Percentiles rank a stretch among this genome's conserved stretches.
Evolutionary conservation across 257 asterid genomes (phyloP).

Genomic region (Ehretia macrophylla): DNA sequence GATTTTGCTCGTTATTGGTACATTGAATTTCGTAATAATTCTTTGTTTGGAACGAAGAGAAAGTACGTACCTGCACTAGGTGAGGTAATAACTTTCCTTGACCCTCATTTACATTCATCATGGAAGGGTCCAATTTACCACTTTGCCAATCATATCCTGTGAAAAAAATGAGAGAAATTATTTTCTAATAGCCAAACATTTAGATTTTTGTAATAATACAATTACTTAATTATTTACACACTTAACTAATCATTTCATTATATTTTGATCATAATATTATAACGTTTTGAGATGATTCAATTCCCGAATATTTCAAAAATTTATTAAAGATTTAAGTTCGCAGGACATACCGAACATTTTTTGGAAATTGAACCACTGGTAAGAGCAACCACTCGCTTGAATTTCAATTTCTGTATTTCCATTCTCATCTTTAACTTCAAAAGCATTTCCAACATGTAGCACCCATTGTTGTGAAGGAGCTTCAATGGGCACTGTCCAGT

Average conservation of each 20-base stretch:
- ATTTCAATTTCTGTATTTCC: conserved; percentile 58
- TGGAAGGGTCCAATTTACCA: conserved; percentile 81
- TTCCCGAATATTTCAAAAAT: too few species aligned
- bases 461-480: conserved; percentile 93
- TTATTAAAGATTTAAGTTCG: too few species aligned
- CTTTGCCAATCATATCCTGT: conserved; percentile 94
- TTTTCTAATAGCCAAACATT: not conserved
- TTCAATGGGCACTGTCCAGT: conserved; percentile 89
- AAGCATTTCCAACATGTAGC: conserved; percentile 89
- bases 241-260: too few species aligned
- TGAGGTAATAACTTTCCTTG: conserved; percentile 71
- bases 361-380: conserved; percentile 94
- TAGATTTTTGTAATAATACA: too few species aligned
- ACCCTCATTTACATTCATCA: conserved; percentile 72
- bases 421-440: conserved; percentile 36
- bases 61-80: conserved; percentile 67
- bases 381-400: conserved; percentile 88
- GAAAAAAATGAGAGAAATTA: not conserved
- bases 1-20: not conserved
- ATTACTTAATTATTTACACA: too few species aligned
- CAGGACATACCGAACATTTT: conserved; percentile 95
- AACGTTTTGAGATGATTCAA: too few species aligned
- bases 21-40: too few species aligned
- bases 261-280: too few species aligned
- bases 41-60: not conserved